Base-by-base conservation (phyloP, 495 filamentous ascomycete species). In the Viridothelium virens region DNA sequence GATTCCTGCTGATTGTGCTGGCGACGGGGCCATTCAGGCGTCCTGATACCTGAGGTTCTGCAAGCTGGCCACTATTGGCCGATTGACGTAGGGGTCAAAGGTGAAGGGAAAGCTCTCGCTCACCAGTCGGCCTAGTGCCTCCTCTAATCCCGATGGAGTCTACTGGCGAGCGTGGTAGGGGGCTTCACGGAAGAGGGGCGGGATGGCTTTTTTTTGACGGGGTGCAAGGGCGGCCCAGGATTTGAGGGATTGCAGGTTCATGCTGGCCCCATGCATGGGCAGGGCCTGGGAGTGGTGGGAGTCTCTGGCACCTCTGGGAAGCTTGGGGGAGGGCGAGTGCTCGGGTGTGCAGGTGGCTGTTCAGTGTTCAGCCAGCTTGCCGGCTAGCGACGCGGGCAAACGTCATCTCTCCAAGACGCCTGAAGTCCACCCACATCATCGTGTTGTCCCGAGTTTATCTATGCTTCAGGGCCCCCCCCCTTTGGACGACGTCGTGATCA, bases 401-500 rank as follows among this genome's bases (percentile, higher is more conserved):
- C 53, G 53, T 59, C 53, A 59, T 59, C 31, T 59, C 53, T 59
- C 31, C 53, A 59, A 59, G 53, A 59, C 18, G 53, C 53, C 53
- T 59, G 53, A 59, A 59, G 53, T 59, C 53, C 53, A 59, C 53
- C 18, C 25, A 59, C 53, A 59, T 59, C 53, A 59, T 59, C 53
- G 53, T 59, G 53, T 59, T 59, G 53, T 59, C 53, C 53, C 53
- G 53, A 59, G 7, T 59, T 59, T 59, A 59, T 59, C 53, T 59
- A 59, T 14, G 53, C 53, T 34, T 18, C 53, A 36, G 53, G 25
- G 31, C 53, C 53, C 53, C 48, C 48, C 48, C 53, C 41, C 53
- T 59, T 59, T 59, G 25, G 53, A 59, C 53, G 53, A 59, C 53
- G 53, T 59, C 53, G 53, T 59, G 53, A 59, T 59, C 53, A 59